Conservation (phyloP, 208 protist species). For the Borovskyia barvae region DNA sequence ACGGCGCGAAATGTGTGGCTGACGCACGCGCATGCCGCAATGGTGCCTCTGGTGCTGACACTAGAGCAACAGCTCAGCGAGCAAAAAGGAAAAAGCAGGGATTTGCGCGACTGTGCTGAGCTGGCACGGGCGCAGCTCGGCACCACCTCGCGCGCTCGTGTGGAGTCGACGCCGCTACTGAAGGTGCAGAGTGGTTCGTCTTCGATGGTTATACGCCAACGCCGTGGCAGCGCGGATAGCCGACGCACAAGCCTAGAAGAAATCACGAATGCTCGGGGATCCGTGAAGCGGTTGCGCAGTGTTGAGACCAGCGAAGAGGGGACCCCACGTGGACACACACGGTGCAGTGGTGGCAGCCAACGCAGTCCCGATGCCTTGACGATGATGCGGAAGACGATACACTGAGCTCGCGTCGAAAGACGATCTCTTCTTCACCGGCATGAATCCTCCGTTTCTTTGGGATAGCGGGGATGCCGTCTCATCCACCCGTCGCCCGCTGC, state of each 20-base stretch:
- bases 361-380: constrained; percentile 29
- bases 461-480: no score
- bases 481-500: no score
- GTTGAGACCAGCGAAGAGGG: constrained; percentile 27
- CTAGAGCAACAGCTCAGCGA: constrained; percentile 20
- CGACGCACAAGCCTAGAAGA: constrained; percentile 16
- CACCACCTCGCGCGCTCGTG: background rate
- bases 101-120: constrained; percentile 44
- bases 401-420: no score
- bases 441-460: no score
- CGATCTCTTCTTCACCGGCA: no score
- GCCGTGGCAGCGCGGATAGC: constrained; percentile 1
- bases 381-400: constrained; percentile 31
- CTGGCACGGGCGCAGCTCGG: constrained; percentile 45
- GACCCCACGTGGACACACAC: constrained; percentile 3
- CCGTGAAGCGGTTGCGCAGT: constrained; percentile 24
- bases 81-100: constrained; percentile 19
- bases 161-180: background rate
- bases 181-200: background rate
- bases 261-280: constrained; percentile 19
- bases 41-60: background rate
- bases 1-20: constrained; percentile 6
- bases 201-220: background rate
- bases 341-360: constrained; percentile 1
- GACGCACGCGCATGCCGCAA: background rate